phyloP scores from a whole-genome alignment of 306 rosid genomes.

The Fragaria iinumae region DNA sequence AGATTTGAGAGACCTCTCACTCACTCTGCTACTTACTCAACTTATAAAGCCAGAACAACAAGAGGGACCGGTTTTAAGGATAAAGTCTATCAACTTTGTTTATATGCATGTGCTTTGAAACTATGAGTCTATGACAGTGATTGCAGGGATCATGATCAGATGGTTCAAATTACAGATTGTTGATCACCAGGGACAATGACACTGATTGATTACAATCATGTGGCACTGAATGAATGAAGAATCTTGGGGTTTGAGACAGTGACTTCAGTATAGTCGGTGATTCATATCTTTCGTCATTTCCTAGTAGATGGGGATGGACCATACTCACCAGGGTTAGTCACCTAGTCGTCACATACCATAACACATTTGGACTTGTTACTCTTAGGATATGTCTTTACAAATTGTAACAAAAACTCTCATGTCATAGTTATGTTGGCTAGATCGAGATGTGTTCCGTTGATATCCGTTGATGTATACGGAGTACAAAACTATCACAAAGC shows the following conservation, averaged over 20 bases:
- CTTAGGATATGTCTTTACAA: neutral
- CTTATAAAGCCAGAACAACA: neutral
- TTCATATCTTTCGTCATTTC: neutral
- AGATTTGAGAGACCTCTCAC: neutral
- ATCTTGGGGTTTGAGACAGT: neutral
- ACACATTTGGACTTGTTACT: neutral
- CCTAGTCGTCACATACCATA: neutral
- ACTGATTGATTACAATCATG: neutral
- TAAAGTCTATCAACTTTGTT: neutral
- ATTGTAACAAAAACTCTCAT: too few species aligned
- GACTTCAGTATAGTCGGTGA: constrained; percentile 15
- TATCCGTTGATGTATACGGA: too few species aligned
- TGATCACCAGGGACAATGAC: neutral
- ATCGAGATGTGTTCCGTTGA: too few species aligned
- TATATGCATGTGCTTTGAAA: neutral
- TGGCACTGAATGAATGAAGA: neutral
- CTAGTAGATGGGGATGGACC: neutral
- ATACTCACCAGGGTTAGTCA: neutral
- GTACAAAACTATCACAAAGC: too few species aligned
- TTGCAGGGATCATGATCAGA: neutral
- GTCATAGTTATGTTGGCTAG: too few species aligned
- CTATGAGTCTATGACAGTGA: neutral
- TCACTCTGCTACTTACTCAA: neutral
- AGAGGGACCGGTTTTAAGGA: neutral
- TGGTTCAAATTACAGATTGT: neutral